A percentile compares a stretch with the other conserved stretches of the same genome.
Conservation (phyloP, 1,284 basidiomycete species). For the Ceratobasidium sp. region DNA sequence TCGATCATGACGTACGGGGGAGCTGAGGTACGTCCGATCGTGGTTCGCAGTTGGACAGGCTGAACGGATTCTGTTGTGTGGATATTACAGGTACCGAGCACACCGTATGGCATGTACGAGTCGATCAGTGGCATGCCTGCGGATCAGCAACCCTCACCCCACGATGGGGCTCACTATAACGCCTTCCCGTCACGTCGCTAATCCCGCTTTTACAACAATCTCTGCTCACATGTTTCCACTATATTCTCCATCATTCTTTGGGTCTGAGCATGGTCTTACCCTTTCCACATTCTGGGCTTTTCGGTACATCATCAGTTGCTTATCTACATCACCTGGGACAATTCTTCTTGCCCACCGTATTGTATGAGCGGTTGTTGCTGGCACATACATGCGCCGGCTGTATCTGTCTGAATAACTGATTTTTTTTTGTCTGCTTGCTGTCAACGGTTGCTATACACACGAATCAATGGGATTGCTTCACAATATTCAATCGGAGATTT, state of each 20-base stretch:
- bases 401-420: slow-evolving; percentile 8
- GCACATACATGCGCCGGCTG: slow-evolving; percentile 1
- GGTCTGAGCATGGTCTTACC: not conserved
- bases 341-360: slow-evolving; percentile 34
- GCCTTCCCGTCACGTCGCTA: slow-evolving; percentile 22
- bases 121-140: slow-evolving; percentile 17
- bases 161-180: slow-evolving; percentile 31
- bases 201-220: not conserved
- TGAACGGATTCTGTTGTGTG: not conserved
- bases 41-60: not conserved
- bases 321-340: slow-evolving; percentile 42
- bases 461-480: not conserved
- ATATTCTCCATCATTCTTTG: slow-evolving; percentile 6
- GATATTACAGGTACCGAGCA: slow-evolving; percentile 15
- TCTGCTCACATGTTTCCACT: not conserved
- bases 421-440: not conserved
- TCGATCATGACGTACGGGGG: slow-evolving; percentile 41
- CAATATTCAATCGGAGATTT: not conserved
- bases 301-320: slow-evolving; percentile 3
- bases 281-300: slow-evolving; percentile 11
- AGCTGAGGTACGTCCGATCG: slow-evolving; percentile 13
- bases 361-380: slow-evolving; percentile 28
- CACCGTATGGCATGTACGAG: slow-evolving; percentile 40
- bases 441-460: not conserved
- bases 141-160: slow-evolving; percentile 22